Evolutionary conservation across 805 yeast genomes (phyloP), one percentile per base, ranked within the genome.

Genomic region (Myxozyma kluyveri): DNA sequence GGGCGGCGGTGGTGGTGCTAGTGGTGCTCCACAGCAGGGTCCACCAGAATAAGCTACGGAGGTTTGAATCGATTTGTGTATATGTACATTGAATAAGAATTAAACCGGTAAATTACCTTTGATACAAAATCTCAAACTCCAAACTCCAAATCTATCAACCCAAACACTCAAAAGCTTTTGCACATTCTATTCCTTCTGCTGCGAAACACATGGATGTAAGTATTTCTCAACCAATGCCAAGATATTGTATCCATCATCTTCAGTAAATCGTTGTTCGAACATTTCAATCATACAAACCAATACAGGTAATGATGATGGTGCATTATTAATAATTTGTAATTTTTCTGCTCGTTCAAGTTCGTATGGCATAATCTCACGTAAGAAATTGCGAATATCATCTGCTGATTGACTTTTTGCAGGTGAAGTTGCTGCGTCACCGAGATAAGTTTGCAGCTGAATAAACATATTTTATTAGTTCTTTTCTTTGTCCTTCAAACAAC

Each of bases 271-370:
- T 56, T 80, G 82, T 61, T 91, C 99, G 68, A 96, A 91, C 65
- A 93, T 98, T 65, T 91, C 99, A 1, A 91, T 81, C 26, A 91
- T 71, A 0, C 93, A 76, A 65, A 82, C 88, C 46, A 91, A 73
- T 33, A 80, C 83, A 10, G 90, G 96, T 74, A 88, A 71, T 3
- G 88, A 80, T 42, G 83, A 73, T 1, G 99, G 99, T 26, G 88
- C 75, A 5, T 82, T 74, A 66, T 91, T 90, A 50, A 90, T 77
- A 36, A 91, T 79, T 69, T 91, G 96, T 37, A 91, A 72, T 59
- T 83, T 81, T 64, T 91, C 99, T 23, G 86, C 82, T 67, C 88
- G 86, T 70, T 84, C 89, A 48, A 91, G 72, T 26, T 75, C 77
- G 55, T 76, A 82, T 12, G 61, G 55, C 9, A 56, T 42, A 45